Evolutionary conservation across 495 filamentous ascomycete genomes (phyloP), one percentile per base, ranked within the genome.

Genomic region (Achaetomiella virescens): DNA sequence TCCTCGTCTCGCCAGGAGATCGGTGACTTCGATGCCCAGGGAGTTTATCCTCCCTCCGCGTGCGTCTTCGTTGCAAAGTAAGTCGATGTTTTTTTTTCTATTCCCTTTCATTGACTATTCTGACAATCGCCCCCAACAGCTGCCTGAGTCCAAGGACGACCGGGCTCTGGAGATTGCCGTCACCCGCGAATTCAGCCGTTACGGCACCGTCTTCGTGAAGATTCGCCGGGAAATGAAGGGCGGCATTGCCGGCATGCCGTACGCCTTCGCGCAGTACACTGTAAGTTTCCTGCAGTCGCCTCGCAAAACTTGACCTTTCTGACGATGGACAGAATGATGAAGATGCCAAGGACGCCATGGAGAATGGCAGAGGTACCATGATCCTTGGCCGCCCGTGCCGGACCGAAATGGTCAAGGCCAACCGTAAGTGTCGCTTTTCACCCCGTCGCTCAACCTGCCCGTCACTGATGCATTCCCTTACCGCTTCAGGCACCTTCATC

Each of bases 41-140:
- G 68, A 6, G 64, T 80, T 44, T 81, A 79, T 45, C 76, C 77
- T 7, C 70, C 80, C 3, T 72, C 70, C 29, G 75, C 78, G 54
- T 84, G 83, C 58, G 73, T 85, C 15, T 85, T 86, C 55, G 80
- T 85, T 42, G 83, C 83, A 10, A 86, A 86, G 83, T 84, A 72
- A 70, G 78, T 76, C 18, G 24, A 21, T 21, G 45, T n/a, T 15
- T 40, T 17, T 12, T 0, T 17, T 42, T 40, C 18, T 37, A 1
- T 20, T n/a, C 29, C 37, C 12, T 3, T 11, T n/a, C 40, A 21
- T 20, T 24, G 8, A 17, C 18, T 41, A n/a, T 35, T 20, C 55
- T 59, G 18, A 61, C 59, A 25, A 41, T 37, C 14, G 24, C 35
- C 17, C 14, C 37, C 36, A 33, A 47, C 61, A 77, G 76, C 57